These are phyloP conservation scores for Hypoxylon sp. DNA, from an alignment of 2,329 filamentous ascomycete species.

Conservation along the genomic window DNA sequence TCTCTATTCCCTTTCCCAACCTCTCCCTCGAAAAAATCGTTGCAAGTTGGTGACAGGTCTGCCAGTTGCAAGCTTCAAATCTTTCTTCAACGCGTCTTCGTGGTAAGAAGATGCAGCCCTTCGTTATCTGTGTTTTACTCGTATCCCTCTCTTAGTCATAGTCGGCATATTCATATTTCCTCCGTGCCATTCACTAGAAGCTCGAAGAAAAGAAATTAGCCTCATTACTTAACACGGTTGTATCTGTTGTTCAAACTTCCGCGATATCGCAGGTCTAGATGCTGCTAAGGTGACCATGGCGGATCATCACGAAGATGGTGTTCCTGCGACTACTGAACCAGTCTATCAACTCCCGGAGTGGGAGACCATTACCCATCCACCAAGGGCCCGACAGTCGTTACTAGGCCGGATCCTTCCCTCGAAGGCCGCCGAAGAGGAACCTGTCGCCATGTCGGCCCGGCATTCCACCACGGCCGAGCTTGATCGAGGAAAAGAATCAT, in stretches of 20 bases:
- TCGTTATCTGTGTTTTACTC: constrained; percentile 11
- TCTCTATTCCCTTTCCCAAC: not conserved
- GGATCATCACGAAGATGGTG: constrained; percentile 28
- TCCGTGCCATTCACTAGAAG: constrained; percentile 1
- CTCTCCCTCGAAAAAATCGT: constrained; percentile 5
- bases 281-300: constrained; percentile 22
- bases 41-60: not conserved
- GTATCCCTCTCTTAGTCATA: constrained; percentile 13
- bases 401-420: constrained; percentile 35
- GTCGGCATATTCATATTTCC: not conserved
- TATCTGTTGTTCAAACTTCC: not conserved
- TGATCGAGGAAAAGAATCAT: constrained; percentile 26
- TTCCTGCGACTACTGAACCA: constrained; percentile 26
- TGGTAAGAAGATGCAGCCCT: constrained; percentile 23
- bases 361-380: constrained; percentile 40
- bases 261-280: constrained; percentile 1
- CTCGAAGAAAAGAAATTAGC: not conserved
- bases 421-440: constrained; percentile 11
- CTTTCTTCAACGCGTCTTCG: constrained; percentile 19
- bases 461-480: constrained; percentile 19
- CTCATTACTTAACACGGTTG: too few relatives aligned
- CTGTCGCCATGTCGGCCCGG: constrained; percentile 11
- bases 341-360: constrained; percentile 41
- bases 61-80: constrained; percentile 1
- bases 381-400: constrained; percentile 35